Evolutionary conservation across 176 grass and related monocot genomes (phyloP).

Genomic region (Musa itinerans): DNA sequence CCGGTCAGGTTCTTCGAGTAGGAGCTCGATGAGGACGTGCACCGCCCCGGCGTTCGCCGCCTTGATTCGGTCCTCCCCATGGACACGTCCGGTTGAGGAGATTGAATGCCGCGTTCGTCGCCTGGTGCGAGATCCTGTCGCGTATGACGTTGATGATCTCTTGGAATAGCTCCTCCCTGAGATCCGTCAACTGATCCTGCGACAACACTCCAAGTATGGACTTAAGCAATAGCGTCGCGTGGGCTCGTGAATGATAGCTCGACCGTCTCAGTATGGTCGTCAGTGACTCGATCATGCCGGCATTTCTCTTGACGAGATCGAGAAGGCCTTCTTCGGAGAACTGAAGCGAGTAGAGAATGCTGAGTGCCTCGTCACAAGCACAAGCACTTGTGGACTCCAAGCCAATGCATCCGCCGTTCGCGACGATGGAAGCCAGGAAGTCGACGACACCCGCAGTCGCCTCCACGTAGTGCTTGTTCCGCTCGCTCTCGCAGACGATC

Average conservation of each 20-base stretch:
- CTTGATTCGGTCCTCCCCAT: not conserved
- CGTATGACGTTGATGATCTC: not conserved
- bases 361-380: conserved; percentile 6
- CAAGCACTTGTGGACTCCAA: not conserved
- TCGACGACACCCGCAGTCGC: not conserved
- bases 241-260: not conserved
- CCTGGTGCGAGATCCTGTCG: not conserved
- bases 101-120: not conserved
- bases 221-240: not conserved
- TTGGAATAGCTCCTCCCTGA: conserved; percentile 4
- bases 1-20: not conserved
- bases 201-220: not conserved
- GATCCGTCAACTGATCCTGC: no score
- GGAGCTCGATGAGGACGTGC: not conserved
- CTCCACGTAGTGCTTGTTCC: not conserved
- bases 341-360: not conserved
- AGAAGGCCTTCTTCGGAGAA: not conserved
- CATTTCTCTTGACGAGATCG: not conserved
- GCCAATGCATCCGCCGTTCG: not conserved
- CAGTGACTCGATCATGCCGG: not conserved
- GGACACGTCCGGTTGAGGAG: not conserved
- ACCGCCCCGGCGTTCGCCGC: not conserved
- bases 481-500: not conserved
- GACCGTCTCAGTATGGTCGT: not conserved
- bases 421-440: not conserved